A percentile compares a stretch with the other conserved stretches of the same genome.
Conservation (phyloP, 352 stramenopile genomes). For the Phytophthora cryptogea region DNA sequence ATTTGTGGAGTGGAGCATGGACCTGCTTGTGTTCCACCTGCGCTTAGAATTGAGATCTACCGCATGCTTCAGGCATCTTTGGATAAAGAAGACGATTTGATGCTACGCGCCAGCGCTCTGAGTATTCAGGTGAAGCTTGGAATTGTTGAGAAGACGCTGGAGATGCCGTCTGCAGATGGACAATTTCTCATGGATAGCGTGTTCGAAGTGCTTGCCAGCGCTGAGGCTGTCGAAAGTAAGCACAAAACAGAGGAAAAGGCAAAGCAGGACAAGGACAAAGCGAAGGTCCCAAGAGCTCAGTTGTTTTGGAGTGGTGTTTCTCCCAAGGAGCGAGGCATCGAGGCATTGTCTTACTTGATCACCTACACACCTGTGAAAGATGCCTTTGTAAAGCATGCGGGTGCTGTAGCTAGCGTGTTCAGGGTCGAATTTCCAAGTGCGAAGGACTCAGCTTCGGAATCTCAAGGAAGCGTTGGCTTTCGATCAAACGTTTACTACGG, state of each 20-base stretch:
- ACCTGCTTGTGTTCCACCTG: slow-evolving; percentile 60
- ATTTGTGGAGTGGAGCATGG: slow-evolving; percentile 81
- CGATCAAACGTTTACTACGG: slow-evolving; percentile 92
- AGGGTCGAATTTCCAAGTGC: slow-evolving; percentile 63
- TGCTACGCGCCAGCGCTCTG: slow-evolving; percentile 72
- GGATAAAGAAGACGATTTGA: slow-evolving; percentile 74
- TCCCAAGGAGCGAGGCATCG: slow-evolving; percentile 80
- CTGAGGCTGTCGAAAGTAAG: slow-evolving; percentile 58
- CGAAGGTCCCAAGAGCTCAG: slow-evolving; percentile 36
- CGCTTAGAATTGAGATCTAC: slow-evolving; percentile 75
- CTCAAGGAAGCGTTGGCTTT: slow-evolving; percentile 48
- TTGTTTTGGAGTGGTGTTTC: slow-evolving; percentile 74
- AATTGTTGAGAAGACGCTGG: slow-evolving; percentile 83
- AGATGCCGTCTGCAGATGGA: slow-evolving; percentile 58
- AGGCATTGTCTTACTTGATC: slow-evolving; percentile 86
- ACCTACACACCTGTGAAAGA: slow-evolving; percentile 85
- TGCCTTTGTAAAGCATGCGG: slow-evolving; percentile 59
- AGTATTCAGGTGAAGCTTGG: slow-evolving; percentile 86
- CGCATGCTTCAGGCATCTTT: slow-evolving; percentile 72
- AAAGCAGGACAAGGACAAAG: slow-evolving; percentile 29
- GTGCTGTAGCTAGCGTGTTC: slow-evolving; percentile 73
- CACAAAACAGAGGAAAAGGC: slow-evolving; percentile 24
- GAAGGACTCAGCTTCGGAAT: slow-evolving; percentile 23
- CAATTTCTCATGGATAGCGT: slow-evolving; percentile 74
- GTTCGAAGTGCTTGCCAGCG: slow-evolving; percentile 73